phyloP scores from a whole-genome alignment of 2,329 filamentous ascomycete species.

The Cordyceps militaris region DNA sequence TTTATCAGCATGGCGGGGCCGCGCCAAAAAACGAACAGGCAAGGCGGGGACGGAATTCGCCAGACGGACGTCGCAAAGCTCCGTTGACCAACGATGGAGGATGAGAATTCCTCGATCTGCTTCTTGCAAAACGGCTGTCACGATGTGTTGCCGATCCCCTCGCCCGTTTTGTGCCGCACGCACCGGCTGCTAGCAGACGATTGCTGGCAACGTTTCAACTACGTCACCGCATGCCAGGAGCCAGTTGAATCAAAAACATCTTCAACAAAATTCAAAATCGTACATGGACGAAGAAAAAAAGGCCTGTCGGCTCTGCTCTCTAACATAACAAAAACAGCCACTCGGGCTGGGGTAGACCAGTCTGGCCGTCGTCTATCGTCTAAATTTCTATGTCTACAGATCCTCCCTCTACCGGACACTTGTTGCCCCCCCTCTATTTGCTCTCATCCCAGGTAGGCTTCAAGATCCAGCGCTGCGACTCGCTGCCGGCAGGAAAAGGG shows the following conservation, averaged over 20 bases:
- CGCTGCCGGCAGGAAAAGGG: constrained; percentile 63
- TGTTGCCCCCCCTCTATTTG: constrained; percentile 15
- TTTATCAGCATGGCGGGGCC: constrained; percentile 10
- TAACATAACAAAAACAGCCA: constrained; percentile 9
- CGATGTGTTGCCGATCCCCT: not conserved
- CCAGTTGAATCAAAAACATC: too few species aligned
- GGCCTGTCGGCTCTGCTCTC: not conserved
- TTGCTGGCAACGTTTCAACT: not conserved
- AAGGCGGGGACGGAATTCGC: not conserved
- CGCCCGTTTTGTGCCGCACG: not conserved
- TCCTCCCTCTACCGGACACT: not conserved
- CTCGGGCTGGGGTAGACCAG: not conserved
- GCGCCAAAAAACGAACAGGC: not conserved
- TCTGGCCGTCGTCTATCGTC: too few species aligned
- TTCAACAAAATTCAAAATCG: not conserved
- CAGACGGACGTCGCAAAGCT: not conserved
- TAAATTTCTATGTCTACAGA: constrained; percentile 7
- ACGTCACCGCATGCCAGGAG: not conserved
- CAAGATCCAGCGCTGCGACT: constrained; percentile 53
- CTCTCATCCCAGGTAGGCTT: constrained; percentile 44
- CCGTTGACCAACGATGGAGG: too few species aligned
- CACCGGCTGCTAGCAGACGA: not conserved
- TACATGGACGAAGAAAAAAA: not conserved
- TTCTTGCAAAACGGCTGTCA: not conserved
- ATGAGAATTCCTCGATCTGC: not conserved